Evolutionary conservation across 164 flowering plant genomes (phyloP).

Genomic region (Tetrastigma voinierianum): DNA sequence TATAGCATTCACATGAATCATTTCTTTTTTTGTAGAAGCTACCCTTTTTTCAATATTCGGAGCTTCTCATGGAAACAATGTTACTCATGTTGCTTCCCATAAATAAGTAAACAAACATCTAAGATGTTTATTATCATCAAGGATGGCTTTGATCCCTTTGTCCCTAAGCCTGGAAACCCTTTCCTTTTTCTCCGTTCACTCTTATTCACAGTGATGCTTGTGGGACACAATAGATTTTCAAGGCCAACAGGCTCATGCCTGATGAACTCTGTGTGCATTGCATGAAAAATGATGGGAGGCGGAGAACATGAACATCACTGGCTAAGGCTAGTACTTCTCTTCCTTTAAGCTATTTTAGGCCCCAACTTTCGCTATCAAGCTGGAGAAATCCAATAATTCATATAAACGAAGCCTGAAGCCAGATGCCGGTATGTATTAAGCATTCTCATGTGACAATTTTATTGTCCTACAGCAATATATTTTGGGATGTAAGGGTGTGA

Average conservation of each 20-base stretch:
- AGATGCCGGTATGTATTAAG: no score
- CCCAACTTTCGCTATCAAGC: no score
- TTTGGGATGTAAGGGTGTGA: no score
- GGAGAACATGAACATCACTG: constrained; percentile 4
- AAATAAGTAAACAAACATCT: background rate
- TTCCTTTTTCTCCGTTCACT: constrained; percentile 1
- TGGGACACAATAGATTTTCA: background rate
- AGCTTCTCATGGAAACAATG: background rate
- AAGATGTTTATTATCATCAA: constrained; percentile 2
- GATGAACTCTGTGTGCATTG: background rate
- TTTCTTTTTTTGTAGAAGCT: no score
- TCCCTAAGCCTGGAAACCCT: constrained; percentile 12
- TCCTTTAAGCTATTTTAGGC: no score
- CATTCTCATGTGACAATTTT: no score
- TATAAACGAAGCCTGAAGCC: no score
- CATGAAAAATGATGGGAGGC: background rate
- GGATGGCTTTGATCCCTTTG: constrained; percentile 7
- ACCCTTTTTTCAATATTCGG: no score
- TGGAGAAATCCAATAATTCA: no score
- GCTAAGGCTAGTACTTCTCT: background rate
- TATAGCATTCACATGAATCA: no score
- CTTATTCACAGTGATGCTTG: constrained; percentile 5
- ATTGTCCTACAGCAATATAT: no score
- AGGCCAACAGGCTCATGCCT: background rate
- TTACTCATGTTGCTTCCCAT: background rate